Percentiles rank a stretch among this genome's conserved stretches.
phyloP scores from a whole-genome alignment of 768 basidiomycete genomes.

The Macrolepiota fuliginosa region DNA sequence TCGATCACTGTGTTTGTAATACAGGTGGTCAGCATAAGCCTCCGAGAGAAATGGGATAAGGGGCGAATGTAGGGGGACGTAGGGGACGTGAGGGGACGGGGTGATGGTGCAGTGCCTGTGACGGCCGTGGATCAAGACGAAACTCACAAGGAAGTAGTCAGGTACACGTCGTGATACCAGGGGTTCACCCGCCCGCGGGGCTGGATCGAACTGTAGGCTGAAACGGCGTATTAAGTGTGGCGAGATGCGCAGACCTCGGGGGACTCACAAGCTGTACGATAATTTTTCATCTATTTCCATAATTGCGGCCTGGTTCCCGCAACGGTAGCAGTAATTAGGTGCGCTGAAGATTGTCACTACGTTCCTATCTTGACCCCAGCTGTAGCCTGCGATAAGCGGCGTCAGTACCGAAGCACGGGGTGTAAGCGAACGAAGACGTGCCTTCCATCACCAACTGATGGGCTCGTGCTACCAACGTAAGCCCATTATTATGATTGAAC shows the following conservation, averaged over 20 bases:
- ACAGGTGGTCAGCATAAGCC: not conserved
- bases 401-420: not conserved
- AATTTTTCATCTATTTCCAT: constrained; percentile 99
- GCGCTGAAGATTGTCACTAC: constrained; percentile 99
- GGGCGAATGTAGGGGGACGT: not conserved
- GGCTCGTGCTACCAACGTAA: constrained; percentile 92
- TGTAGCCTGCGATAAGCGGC: constrained; percentile 56
- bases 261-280: constrained; percentile 87
- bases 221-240: not conserved
- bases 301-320: constrained; percentile 99
- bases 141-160: constrained; percentile 89
- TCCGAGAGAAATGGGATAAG: not conserved
- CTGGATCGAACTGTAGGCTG: constrained; percentile 99
- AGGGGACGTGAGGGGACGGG: not conserved
- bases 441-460: constrained; percentile 98
- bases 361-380: constrained; percentile 99
- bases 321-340: constrained; percentile 99
- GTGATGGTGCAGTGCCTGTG: no score
- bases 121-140: not conserved
- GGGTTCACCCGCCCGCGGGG: constrained; percentile 97
- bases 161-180: constrained; percentile 94
- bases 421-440: constrained; percentile 31
- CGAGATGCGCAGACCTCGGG: not conserved
- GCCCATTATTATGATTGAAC: constrained; percentile 98
- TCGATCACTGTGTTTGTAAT: not conserved